Conservation (phyloP, 164 flowering plant genomes). For the Kingdonia uniflora region DNA sequence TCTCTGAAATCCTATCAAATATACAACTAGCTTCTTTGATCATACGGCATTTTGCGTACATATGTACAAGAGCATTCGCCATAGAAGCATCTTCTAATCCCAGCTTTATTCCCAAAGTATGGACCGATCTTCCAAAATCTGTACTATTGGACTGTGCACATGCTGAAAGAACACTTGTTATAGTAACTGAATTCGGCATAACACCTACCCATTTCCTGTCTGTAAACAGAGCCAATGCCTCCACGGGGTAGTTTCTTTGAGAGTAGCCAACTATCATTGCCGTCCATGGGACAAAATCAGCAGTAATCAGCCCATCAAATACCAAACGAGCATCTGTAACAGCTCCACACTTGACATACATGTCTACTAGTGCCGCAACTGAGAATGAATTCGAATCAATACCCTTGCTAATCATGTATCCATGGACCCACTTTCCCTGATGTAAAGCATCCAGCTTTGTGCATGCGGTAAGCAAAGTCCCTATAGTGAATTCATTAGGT, state of each 20-base stretch:
- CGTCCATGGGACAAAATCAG: neutral
- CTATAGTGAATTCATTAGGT: neutral
- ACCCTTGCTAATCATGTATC: neutral
- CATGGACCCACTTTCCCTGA: constrained; percentile 5
- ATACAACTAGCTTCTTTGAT: neutral
- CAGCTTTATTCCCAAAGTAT: neutral
- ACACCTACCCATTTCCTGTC: neutral
- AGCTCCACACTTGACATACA: constrained; percentile 1
- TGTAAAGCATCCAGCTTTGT: neutral
- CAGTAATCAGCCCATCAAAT: neutral
- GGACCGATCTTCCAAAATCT: neutral
- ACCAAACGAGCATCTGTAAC: neutral
- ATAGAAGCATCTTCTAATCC: neutral
- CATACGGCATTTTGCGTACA: neutral
- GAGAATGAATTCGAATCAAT: neutral
- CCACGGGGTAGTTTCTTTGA: neutral
- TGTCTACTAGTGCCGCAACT: neutral
- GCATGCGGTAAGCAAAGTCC: constrained; percentile 1
- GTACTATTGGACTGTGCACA: neutral
- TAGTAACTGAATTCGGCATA: neutral
- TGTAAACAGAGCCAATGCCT: neutral
- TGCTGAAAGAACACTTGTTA: neutral
- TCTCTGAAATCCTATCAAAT: neutral
- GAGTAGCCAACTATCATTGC: neutral
- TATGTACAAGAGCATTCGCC: neutral